phyloP scores from a whole-genome alignment of 2,329 filamentous ascomycete species.

The Leptographium flavum region DNA sequence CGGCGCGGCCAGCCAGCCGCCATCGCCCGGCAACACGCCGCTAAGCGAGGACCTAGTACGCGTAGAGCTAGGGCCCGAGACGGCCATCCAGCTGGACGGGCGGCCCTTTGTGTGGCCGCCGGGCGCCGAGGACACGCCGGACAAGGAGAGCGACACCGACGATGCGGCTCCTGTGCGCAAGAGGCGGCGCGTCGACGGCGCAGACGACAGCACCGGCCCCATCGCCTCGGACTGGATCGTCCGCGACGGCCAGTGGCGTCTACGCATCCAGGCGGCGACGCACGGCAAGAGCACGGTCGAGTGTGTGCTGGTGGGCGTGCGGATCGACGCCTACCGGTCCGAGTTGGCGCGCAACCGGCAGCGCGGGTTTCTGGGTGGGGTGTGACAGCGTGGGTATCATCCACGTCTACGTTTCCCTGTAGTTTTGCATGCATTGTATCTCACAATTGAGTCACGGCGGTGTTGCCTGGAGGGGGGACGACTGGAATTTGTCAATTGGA shows the following conservation, averaged over 20 bases:
- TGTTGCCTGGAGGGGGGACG: too few species aligned
- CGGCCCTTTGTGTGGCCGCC: slow-evolving; percentile 22
- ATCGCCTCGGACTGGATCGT: slow-evolving; percentile 39
- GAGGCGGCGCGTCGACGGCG: slow-evolving; percentile 21
- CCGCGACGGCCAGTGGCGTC: slow-evolving; percentile 55
- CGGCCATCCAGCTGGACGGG: slow-evolving; percentile 45
- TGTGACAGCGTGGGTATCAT: background rate
- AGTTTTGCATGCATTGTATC: too few species aligned
- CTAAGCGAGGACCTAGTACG: slow-evolving; percentile 57
- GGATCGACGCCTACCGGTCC: slow-evolving; percentile 55
- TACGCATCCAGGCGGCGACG: slow-evolving; percentile 44
- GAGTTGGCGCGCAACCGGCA: slow-evolving; percentile 52
- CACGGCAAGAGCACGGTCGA: slow-evolving; percentile 44
- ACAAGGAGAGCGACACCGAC: slow-evolving; percentile 13
- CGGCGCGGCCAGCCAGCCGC: slow-evolving; percentile 45
- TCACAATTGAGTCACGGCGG: too few species aligned
- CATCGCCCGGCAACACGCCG: slow-evolving; percentile 54
- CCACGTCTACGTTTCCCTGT: background rate
- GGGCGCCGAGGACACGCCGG: slow-evolving; percentile 1
- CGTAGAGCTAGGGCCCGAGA: slow-evolving; percentile 44
- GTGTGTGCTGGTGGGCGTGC: slow-evolving; percentile 61
- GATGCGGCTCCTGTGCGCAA: background rate
- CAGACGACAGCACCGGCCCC: slow-evolving; percentile 22
- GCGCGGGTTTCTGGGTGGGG: slow-evolving; percentile 43
- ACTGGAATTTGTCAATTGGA: too few species aligned